Evolutionary conservation across 768 basidiomycete species (phyloP).

Genomic region (Tricholoma bakamatsutake): DNA sequence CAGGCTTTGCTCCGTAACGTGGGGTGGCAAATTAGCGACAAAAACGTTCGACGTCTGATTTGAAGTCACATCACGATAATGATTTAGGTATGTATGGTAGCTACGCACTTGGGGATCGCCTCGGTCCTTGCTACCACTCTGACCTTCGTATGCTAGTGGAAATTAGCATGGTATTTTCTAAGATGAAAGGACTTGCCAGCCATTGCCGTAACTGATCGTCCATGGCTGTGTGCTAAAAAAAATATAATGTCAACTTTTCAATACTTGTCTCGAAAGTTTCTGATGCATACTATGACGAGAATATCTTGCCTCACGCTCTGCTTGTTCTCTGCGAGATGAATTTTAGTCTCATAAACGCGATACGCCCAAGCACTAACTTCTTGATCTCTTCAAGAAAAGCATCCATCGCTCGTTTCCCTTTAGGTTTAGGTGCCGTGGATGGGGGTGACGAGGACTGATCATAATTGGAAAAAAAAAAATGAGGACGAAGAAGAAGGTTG

Average conservation of each 20-base stretch:
- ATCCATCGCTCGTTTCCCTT: constrained; percentile 96
- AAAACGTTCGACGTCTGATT: constrained; percentile 89
- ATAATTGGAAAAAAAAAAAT: neutral
- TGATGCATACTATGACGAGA: constrained; percentile 49
- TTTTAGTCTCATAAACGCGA: constrained; percentile 5
- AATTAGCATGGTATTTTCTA: neutral
- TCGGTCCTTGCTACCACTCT: constrained; percentile 84
- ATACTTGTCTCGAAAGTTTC: neutral
- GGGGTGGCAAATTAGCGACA: constrained; percentile 86
- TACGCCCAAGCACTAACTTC: constrained; percentile 39
- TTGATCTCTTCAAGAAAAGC: constrained; percentile 95
- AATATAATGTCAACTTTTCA: neutral
- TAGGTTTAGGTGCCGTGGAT: constrained; percentile 56
- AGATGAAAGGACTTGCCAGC: constrained; percentile 51
- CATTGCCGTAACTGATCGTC: constrained; percentile 83
- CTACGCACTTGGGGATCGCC: constrained; percentile 73
- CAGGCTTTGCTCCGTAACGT: constrained; percentile 79
- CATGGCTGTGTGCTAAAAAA: constrained; percentile 44
- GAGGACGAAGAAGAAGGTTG: neutral
- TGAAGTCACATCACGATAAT: constrained; percentile 1
- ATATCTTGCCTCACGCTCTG: constrained; percentile 81
- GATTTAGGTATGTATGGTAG: constrained; percentile 19
- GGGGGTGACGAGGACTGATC: constrained; percentile 56
- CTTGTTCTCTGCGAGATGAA: constrained; percentile 70
- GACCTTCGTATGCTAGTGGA: constrained; percentile 73